Evolutionary conservation across 352 stramenopile species (phyloP).

Genomic region (Phytophthora palmivora): DNA sequence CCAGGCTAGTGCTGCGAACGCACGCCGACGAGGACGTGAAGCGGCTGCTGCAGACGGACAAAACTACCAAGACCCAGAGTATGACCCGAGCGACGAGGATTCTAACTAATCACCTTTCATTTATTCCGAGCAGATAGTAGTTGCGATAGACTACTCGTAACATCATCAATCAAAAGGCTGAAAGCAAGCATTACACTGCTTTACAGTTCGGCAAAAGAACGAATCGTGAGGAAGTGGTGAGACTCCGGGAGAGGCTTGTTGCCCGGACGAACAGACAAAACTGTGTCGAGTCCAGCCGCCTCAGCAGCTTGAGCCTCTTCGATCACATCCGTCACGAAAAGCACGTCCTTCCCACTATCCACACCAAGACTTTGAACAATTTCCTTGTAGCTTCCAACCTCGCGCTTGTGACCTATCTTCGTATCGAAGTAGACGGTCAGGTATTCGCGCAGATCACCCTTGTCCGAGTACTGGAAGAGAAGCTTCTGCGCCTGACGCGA

Average conservation of each 20-base stretch:
- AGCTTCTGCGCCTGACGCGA: slow-evolving; percentile 87
- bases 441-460: slow-evolving; percentile 78
- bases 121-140: slow-evolving; percentile 17
- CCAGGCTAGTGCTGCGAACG: no score
- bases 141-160: slow-evolving; percentile 11
- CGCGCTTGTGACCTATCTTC: slow-evolving; percentile 81
- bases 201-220: slow-evolving; percentile 73
- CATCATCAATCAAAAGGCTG: slow-evolving; percentile 10
- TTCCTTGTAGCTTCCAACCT: slow-evolving; percentile 75
- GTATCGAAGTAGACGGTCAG: slow-evolving; percentile 90
- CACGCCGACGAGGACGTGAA: no score
- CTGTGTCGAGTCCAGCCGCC: slow-evolving; percentile 66
- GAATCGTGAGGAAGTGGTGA: slow-evolving; percentile 63
- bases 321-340: slow-evolving; percentile 92
- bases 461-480: slow-evolving; percentile 88
- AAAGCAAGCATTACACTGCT: slow-evolving; percentile 3
- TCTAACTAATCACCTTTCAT: slow-evolving; percentile 39
- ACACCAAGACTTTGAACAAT: slow-evolving; percentile 86
- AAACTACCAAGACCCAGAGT: no score
- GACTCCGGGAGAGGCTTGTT: slow-evolving; percentile 76
- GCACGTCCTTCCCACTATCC: slow-evolving; percentile 75
- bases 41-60: no score
- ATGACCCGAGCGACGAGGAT: no score
- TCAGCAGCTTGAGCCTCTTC: slow-evolving; percentile 85
- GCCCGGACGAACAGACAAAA: slow-evolving; percentile 86